Evolutionary conservation across 108 stramenopile species (phyloP).

Genomic region (Craspedostauros australis): DNA sequence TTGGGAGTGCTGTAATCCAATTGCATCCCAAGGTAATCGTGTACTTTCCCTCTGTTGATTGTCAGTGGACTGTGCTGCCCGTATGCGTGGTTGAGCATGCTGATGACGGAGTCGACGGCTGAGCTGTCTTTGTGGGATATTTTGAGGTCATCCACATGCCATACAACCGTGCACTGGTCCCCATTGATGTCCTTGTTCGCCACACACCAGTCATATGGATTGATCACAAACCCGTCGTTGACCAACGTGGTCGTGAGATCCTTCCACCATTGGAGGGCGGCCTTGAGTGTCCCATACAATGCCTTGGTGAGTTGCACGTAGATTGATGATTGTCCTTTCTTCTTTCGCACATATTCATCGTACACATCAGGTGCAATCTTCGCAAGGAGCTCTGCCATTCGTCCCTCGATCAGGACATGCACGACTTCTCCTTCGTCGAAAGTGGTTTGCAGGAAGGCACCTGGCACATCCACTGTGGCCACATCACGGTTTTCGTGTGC

Average conservation of each 20-base stretch:
- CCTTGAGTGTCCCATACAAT: slow-evolving; percentile 26
- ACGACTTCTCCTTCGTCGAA: slow-evolving; percentile 10
- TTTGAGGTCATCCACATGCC: slow-evolving; percentile 34
- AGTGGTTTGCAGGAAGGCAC: slow-evolving; percentile 20
- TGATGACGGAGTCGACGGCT: slow-evolving; percentile 5
- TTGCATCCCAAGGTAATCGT: slow-evolving; percentile 33
- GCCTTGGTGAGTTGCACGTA: slow-evolving; percentile 21
- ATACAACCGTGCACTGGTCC: slow-evolving; percentile 24
- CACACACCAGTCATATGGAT: slow-evolving; percentile 41
- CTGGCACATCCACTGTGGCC: slow-evolving; percentile 35
- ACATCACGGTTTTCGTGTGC: slow-evolving; percentile 33
- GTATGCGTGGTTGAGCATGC: slow-evolving; percentile 4
- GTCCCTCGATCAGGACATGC: slow-evolving; percentile 14
- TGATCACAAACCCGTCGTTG: slow-evolving; percentile 23
- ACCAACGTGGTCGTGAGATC: neutral
- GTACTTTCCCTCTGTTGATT: slow-evolving; percentile 3
- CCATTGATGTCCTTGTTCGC: slow-evolving; percentile 34
- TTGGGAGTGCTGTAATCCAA: slow-evolving; percentile 22
- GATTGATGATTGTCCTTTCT: slow-evolving; percentile 20
- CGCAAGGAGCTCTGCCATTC: slow-evolving; percentile 14
- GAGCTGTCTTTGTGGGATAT: slow-evolving; percentile 5
- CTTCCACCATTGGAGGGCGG: slow-evolving; percentile 22
- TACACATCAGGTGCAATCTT: slow-evolving; percentile 16
- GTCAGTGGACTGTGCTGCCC: slow-evolving; percentile 13
- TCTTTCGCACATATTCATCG: slow-evolving; percentile 1